Base-by-base conservation (phyloP, 129 eudicot genomes). In the Flaveria bidentis region DNA sequence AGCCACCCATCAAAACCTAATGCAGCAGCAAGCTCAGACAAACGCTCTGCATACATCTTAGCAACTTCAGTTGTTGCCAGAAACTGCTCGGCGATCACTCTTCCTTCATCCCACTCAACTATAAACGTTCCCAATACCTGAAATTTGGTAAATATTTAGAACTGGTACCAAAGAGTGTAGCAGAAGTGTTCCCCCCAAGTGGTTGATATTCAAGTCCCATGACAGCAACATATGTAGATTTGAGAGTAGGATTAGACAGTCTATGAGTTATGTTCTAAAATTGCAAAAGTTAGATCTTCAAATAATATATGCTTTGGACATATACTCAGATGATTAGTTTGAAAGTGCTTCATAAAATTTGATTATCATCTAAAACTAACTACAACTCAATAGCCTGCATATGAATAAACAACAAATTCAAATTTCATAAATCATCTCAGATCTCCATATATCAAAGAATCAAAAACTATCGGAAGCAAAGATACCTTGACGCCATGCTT, bases 1-100 rank as follows among this genome's bases (percentile, higher is more conserved):
- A 93, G 92, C 98, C 98, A 93, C 39, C 98, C 98, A 81, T 93
- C 98, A 73, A 93, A 93, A 23, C 97, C 97, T 68, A 93, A 85
- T 20, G 83, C 90, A 71, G 72, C 82, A 76, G 97, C 98, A 80
- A 93, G 98, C 86, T 93, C 97, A 30, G 87, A 81, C 82, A 93
- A 85, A 45, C 96, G 89, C 80, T 87, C 97, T 45, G 98, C 98
- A 84, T 90, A 93, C 85, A 84, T 69, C 39, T 77, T 84, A 83
- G 96, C 92, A 80, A 84, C 88, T 22, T 67, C 83, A 74, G 75
- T 88, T 26, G 96, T 77, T 36, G 83, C 80, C 56, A 93, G 85
- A 78, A 93, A 83, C 71, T 85, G 84, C 50, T 84, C 79, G 0
- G 97, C 91, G 51, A 72, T 85, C 66, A 61, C 25, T 76, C 50